These are phyloP conservation scores for Cucumis melo DNA, from an alignment of 306 rosid species.

Conservation along the genomic window DNA sequence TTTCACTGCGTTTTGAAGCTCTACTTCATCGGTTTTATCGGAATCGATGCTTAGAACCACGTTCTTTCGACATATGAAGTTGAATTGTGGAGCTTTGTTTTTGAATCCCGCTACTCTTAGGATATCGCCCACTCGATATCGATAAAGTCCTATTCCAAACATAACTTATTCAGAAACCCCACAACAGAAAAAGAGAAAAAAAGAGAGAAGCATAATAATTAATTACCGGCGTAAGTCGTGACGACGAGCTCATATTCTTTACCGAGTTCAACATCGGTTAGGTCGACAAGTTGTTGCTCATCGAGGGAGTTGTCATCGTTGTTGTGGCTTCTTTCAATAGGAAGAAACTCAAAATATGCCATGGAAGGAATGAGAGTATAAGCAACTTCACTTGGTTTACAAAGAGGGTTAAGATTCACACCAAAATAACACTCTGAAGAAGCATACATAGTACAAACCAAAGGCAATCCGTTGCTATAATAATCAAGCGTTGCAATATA, in stretches of 20 bases:
- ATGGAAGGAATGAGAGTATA: constrained; percentile 15
- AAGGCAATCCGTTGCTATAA: constrained; percentile 11
- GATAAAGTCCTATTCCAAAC: background rate
- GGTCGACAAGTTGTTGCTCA: constrained; percentile 1
- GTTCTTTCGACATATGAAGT: constrained; percentile 7
- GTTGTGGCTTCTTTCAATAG: background rate
- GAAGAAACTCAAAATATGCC: constrained; percentile 17
- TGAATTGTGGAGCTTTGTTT: constrained; percentile 13
- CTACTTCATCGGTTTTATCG: constrained; percentile 8
- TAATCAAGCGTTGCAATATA: constrained; percentile 12
- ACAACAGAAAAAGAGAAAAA: no score
- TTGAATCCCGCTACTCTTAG: constrained; percentile 10
- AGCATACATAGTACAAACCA: constrained; percentile 15
- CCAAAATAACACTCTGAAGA: constrained; percentile 16
- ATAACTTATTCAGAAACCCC: background rate
- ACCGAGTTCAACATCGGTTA: constrained; percentile 9
- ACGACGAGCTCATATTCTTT: constrained; percentile 14
- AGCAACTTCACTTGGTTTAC: constrained; percentile 10
- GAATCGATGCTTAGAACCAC: constrained; percentile 9
- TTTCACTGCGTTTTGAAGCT: constrained; percentile 7
- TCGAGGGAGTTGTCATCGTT: background rate
- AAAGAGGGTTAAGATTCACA: constrained; percentile 8
- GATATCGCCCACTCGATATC: constrained; percentile 4
- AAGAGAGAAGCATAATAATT: background rate
- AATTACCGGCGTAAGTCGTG: constrained; percentile 13